Evolutionary conservation across 768 basidiomycete species (phyloP).

Genomic region (Leccinum imitatum): DNA sequence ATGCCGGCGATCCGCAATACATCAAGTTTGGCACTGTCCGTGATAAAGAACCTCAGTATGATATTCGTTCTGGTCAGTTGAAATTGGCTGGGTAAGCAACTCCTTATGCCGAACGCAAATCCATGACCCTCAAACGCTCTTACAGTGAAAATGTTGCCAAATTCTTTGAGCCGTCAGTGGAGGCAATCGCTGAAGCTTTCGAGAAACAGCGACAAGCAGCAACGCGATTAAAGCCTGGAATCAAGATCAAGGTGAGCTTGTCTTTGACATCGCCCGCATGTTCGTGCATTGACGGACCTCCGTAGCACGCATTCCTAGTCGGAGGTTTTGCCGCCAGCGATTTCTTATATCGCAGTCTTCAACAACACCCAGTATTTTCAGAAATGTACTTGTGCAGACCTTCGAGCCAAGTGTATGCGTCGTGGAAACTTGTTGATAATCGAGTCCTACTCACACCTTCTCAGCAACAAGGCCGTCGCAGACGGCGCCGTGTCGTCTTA

Average conservation of each 20-base stretch:
- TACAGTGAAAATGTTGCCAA: slow-evolving; percentile 36
- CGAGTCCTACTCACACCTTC: not conserved
- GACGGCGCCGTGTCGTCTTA: slow-evolving; percentile 17
- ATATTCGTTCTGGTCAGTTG: slow-evolving; percentile 38
- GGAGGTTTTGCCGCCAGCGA: not conserved
- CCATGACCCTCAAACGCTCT: accelerated
- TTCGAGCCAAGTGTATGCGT: not conserved
- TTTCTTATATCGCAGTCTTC: not conserved
- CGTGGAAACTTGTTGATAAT: not conserved
- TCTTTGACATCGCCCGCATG: not conserved
- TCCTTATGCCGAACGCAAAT: not conserved
- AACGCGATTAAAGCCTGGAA: slow-evolving; percentile 11
- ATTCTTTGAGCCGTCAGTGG: slow-evolving; percentile 45
- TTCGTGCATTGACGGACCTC: not conserved
- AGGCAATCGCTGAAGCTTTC: slow-evolving; percentile 36
- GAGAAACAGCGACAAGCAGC: slow-evolving; percentile 25
- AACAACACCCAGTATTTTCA: not conserved
- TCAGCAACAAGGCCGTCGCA: not conserved
- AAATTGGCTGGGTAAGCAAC: slow-evolving; percentile 35
- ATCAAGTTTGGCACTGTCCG: slow-evolving; percentile 38
- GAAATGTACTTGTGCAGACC: not conserved
- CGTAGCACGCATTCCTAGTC: slow-evolving; percentile 27
- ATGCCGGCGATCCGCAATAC: slow-evolving; percentile 34
- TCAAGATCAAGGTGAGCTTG: slow-evolving; percentile 28
- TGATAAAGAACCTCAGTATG: slow-evolving; percentile 34